Evolutionary conservation across 2,329 filamentous ascomycete species (phyloP), one percentile per base, ranked within the genome.

Genomic region (Hymenoscyphus repandus): DNA sequence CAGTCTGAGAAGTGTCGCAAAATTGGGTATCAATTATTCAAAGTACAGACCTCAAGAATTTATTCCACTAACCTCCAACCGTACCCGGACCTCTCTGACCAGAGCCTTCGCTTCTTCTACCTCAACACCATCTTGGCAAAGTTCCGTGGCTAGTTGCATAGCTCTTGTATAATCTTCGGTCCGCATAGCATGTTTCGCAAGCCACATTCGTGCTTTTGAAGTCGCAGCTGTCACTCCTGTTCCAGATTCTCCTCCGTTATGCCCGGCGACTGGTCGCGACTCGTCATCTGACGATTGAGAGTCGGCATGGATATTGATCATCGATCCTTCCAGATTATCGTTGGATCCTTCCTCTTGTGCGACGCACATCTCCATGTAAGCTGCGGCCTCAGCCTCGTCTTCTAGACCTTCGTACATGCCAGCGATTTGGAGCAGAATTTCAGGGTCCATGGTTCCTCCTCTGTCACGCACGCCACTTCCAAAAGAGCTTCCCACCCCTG

Each of bases 91-190:
- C 68, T 97, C 92, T 54, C 90, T 79, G 55, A 96, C 87, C 60
- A 97, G 73, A 3, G 90, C 90, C 71, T 97, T 97, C 27, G 93
- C 93, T 69, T 99, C 93, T 67, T 99, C 93, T 2, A 97, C 90
- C 69, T 97, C 93, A 22, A 95, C 85, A 0, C 93, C 93, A 69
- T 99, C 93, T 69, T 96, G 90, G 66, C 91, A 96, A 41, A 99
- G 74, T 70, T 99, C 93, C 54, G 85, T 90, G 0, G 90, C 91
- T 38, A 97, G 72, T 55, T 89, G 82, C 70, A 87, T 86, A 3
- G 90, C 89, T 17, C 86, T 79, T 31, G 77, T 74, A 61, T 88
- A 88, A 67, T 96, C 90, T 36, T 83, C 83, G 10, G 79, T 80
- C 34, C 80, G 78, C 72, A 95, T 86, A 11, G 90, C 86, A 71